Percentiles rank a stretch among this genome's conserved stretches.
phyloP scores from a whole-genome alignment of 2,329 filamentous ascomycete genomes.

The Cadophora malorum region DNA sequence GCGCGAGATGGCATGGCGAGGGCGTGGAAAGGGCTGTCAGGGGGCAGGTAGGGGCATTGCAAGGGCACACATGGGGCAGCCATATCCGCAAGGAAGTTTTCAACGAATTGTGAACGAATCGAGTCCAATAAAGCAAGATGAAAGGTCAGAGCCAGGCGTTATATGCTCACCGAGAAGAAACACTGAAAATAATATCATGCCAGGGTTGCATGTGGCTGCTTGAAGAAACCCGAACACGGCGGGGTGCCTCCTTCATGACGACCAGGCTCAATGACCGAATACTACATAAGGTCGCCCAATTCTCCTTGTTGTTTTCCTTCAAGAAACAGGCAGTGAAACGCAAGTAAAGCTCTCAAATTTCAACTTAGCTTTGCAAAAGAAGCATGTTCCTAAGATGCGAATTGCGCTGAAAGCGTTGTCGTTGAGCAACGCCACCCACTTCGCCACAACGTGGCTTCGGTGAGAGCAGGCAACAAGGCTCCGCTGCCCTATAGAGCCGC shows the following conservation, averaged over 20 bases:
- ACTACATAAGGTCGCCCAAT: background rate
- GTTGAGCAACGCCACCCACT: background rate
- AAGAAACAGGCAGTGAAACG: background rate
- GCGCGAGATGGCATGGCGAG: background rate
- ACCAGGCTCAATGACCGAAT: background rate
- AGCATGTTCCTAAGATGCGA: background rate
- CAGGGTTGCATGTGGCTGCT: background rate
- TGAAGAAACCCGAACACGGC: background rate
- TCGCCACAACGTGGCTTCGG: constrained; percentile 16
- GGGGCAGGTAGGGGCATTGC: background rate
- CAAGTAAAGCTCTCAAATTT: background rate
- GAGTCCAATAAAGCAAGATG: background rate
- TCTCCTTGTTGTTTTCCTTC: background rate
- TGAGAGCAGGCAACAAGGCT: constrained; percentile 15
- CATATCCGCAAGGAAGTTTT: background rate
- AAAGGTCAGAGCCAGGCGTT: background rate
- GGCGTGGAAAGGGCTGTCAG: constrained; percentile 4
- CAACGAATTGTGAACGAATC: constrained; percentile 7
- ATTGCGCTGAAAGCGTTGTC: background rate
- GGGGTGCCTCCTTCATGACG: background rate
- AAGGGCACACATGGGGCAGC: background rate
- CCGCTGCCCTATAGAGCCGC: background rate
- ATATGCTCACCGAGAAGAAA: background rate
- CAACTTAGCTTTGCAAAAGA: background rate
- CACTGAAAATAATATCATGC: background rate